Evolutionary conservation across 176 grass and related monocot genomes (phyloP).

Genomic region (Zoysia japonica): DNA sequence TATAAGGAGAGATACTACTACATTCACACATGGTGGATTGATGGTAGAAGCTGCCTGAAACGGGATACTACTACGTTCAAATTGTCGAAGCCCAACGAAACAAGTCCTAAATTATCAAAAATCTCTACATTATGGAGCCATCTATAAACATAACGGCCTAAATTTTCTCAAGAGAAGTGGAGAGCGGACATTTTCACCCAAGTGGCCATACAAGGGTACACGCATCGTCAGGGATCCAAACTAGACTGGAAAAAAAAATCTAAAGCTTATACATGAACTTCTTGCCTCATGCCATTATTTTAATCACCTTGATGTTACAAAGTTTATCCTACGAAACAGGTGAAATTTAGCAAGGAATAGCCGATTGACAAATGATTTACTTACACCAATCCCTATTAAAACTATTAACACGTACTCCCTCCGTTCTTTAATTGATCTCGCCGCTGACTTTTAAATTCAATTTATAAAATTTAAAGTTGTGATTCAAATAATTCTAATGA

Average conservation of each 20-base stretch:
- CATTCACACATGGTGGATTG: not conserved
- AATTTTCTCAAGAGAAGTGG: not conserved
- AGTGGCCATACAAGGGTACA: not conserved
- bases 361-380: not conserved
- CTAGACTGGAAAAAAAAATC: not conserved
- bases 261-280: not conserved
- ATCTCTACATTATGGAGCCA: not conserved
- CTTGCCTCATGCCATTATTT: not conserved
- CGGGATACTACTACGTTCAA: too few relatives aligned
- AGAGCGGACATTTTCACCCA: not conserved
- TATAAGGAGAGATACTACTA: not conserved
- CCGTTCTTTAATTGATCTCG: too few relatives aligned
- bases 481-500: too few relatives aligned
- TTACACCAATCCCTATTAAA: not conserved
- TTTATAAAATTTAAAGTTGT: too few relatives aligned
- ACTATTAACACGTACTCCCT: too few relatives aligned
- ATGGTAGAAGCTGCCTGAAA: not conserved
- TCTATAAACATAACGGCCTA: not conserved
- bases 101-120: too few relatives aligned
- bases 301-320: not conserved
- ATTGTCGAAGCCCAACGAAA: too few relatives aligned
- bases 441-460: too few relatives aligned
- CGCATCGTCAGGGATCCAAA: slow-evolving; percentile 1
- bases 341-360: not conserved
- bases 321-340: not conserved